Base-by-base conservation (phyloP, 805 yeast genomes). In the Tetrapisispora phaffii region DNA sequence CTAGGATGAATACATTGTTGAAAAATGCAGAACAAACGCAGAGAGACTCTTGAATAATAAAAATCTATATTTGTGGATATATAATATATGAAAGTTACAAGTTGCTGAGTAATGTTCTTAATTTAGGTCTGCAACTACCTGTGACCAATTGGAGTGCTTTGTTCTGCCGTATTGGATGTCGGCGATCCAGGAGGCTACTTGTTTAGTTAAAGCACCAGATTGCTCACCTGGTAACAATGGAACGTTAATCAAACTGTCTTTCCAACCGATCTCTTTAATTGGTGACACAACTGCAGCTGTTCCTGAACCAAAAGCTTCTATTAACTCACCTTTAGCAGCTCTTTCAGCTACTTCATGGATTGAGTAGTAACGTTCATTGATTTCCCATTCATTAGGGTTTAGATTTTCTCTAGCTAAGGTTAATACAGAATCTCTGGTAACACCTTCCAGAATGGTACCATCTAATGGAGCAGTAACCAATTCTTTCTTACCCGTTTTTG, bases 241-340 rank as follows among this genome's bases (percentile, higher is more conserved):
- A 37, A 90, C 87, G 5, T 67, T 50, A 53, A 90, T 86, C 46
- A 74, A 74, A 58, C 79, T 64, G 39, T 81, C 90, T 47, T 75
- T 72, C 78, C 79, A 90, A 47, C 87, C 88, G 59, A 90, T 86
- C 56, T 75, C 83, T 65, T 82, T 79, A 59, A 90, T 87, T 53
- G 97, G 97, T 34, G 95, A 79, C 36, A 90, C 97, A 62, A 89
- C 79, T 31, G 97, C 97, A 46, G 97, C 97, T 45, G 97, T 90
- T 58, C 97, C 97, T n/a, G 96, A 73, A 56, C 97, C 97, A 58
- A 90, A 90, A 15, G 95, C 95, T 73, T 90, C 97, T 4, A 88
- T 76, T 57, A 90, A 74, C 63, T 84, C 82, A 49, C 95, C 95
- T 63, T 80, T 77, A 38, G 66, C 70, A 39, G 95, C 82, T 56